Evolutionary conservation across 495 filamentous ascomycete genomes (phyloP), one percentile per base, ranked within the genome.

Genomic region (Penicillium nucicola): DNA sequence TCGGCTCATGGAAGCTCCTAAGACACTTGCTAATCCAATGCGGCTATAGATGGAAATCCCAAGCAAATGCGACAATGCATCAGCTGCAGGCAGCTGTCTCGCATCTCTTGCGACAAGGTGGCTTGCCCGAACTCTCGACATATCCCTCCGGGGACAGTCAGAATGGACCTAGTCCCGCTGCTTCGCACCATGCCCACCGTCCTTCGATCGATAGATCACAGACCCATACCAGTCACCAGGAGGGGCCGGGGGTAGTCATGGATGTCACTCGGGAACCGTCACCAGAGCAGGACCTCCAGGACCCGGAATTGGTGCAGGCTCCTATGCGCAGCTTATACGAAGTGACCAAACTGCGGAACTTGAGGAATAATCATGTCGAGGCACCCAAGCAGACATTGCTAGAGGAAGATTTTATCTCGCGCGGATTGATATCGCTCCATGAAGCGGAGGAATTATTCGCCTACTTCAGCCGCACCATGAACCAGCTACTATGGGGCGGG

Each of bases 301-400:
- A 71, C 43, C 67, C 72, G 15, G 70, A 72, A 8, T 45, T 82
- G 30, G 76, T 82, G 22, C 68, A 77, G 1, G 79, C 77, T 5
- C 80, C 80, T 0, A 82, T 84, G 78, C 73, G 77, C 45, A 81
- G 77, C 62, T 58, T 84, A 18, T 84, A 81, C 56, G 80, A 83
- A 51, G 80, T 83, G 23, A 83, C 80, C 6, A 82, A 78, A 36
- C 61, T 83, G 43, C 71, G 77, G 23, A 76, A 80, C 35, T 50
- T 82, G 44, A 62, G 78, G n/a, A 71, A 70, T 42, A 73, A 74
- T 42, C 63, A 61, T 20, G 67, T 65, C 13, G 69, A 75, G 48
- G 69, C 69, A 40, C 75, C 71, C 6, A 72, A 72, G 48, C 65
- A 67, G 48, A 76, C 72, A 6, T 65, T 79, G 22, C 53, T 77